Evolutionary conservation across 2,329 filamentous ascomycete genomes (phyloP).

Genomic region (Onygena corvina): DNA sequence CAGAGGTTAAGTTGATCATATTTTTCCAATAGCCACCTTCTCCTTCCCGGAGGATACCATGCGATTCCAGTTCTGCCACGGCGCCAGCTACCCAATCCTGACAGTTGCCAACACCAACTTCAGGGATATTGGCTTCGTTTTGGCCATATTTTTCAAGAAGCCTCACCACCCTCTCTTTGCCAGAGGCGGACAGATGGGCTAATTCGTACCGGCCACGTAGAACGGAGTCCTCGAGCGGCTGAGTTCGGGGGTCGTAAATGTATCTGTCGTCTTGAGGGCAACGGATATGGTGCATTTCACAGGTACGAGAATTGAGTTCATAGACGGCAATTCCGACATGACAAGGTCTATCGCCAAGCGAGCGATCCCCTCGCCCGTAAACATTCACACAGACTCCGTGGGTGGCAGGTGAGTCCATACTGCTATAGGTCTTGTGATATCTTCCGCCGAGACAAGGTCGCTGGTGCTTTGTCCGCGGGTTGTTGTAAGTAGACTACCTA

Average conservation of each 20-base stretch:
- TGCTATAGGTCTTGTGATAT: not conserved
- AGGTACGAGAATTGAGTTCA: constrained; percentile 15
- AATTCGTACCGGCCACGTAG: constrained; percentile 18
- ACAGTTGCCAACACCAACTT: constrained; percentile 14
- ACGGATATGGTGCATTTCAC: constrained; percentile 19
- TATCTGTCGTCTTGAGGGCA: constrained; percentile 15
- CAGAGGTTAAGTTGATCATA: constrained; percentile 16
- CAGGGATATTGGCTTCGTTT: constrained; percentile 15
- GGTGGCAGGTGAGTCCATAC: not conserved
- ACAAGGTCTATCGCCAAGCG: constrained; percentile 17
- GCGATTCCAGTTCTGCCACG: not conserved
- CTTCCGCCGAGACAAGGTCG: no score
- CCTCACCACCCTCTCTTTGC: constrained; percentile 3
- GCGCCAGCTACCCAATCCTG: not conserved
- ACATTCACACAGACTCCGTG: constrained; percentile 17
- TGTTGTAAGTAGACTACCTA: no score
- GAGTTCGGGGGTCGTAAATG: constrained; percentile 17
- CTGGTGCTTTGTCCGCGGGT: no score
- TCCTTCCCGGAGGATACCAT: constrained; percentile 2
- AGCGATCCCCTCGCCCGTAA: constrained; percentile 18
- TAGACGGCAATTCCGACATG: constrained; percentile 18
- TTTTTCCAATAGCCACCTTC: constrained; percentile 16
- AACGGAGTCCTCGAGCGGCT: constrained; percentile 16
- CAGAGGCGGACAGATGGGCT: constrained; percentile 9
- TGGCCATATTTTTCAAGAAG: constrained; percentile 14